Conservation (phyloP, 2,329 filamentous ascomycete species). For the Monilinia vaccinii-corymbosi region DNA sequence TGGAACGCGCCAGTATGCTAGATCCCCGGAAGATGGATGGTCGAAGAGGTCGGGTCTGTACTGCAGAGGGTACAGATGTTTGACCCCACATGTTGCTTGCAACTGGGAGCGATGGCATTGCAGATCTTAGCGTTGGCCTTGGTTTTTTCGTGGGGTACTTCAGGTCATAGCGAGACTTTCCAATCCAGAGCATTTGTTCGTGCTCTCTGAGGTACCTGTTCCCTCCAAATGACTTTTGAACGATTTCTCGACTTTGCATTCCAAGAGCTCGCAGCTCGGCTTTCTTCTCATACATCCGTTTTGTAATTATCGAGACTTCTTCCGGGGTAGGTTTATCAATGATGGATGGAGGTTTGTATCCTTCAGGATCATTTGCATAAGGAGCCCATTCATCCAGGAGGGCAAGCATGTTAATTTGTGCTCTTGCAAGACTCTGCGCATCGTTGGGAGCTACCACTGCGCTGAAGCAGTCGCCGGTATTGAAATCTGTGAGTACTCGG, state of each 20-base stretch:
- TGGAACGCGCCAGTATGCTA: slow-evolving; percentile 1
- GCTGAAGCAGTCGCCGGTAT: slow-evolving; percentile 42
- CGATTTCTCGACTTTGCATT: slow-evolving; percentile 48
- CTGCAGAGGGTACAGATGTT: slow-evolving; percentile 5
- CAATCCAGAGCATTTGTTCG: slow-evolving; percentile 50
- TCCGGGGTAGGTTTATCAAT: slow-evolving; percentile 35
- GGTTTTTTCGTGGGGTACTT: background rate
- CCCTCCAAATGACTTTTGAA: slow-evolving; percentile 49
- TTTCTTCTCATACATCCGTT: slow-evolving; percentile 49
- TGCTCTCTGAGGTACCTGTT: slow-evolving; percentile 52
- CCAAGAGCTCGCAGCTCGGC: slow-evolving; percentile 46
- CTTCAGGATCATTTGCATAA: slow-evolving; percentile 37
- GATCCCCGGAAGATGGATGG: slow-evolving; percentile 6
- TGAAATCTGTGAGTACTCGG: slow-evolving; percentile 45
- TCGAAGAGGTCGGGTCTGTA: background rate
- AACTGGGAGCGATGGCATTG: background rate
- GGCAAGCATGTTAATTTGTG: slow-evolving; percentile 52
- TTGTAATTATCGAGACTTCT: slow-evolving; percentile 43
- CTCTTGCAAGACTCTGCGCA: slow-evolving; percentile 47
- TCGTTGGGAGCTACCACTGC: slow-evolving; percentile 58
- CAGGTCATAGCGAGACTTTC: slow-evolving; percentile 15
- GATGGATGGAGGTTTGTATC: slow-evolving; percentile 4
- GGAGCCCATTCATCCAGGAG: slow-evolving; percentile 53
- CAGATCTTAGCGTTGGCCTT: background rate
- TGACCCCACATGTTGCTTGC: slow-evolving; percentile 10